phyloP scores from a whole-genome alignment of 768 basidiomycete genomes.

The Sistotremastrum niveocremeum region DNA sequence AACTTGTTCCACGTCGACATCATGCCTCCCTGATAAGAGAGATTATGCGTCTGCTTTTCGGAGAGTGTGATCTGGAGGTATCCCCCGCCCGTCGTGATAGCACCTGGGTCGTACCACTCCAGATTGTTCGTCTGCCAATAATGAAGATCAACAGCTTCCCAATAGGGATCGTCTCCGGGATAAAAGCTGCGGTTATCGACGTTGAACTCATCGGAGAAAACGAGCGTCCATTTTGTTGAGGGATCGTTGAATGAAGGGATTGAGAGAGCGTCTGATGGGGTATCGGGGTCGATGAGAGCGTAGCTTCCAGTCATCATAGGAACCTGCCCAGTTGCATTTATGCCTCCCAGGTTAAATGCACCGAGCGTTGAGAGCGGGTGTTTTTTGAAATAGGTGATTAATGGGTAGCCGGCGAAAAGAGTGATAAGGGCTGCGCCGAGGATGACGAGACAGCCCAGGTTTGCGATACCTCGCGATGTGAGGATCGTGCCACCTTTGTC shows the following conservation, averaged over 20 bases:
- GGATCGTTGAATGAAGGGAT: slow-evolving; percentile 40
- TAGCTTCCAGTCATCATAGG: slow-evolving; percentile 36
- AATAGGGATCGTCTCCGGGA: slow-evolving; percentile 79
- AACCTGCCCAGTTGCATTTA: slow-evolving; percentile 63
- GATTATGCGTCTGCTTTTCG: slow-evolving; percentile 49
- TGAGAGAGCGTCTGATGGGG: slow-evolving; percentile 46
- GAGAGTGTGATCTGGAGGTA: slow-evolving; percentile 62
- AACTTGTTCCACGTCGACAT: slow-evolving; percentile 78
- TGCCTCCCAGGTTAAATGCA: slow-evolving; percentile 65
- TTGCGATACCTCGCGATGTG: slow-evolving; percentile 49
- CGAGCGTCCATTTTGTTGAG: slow-evolving; percentile 42
- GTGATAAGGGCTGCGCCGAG: slow-evolving; percentile 30
- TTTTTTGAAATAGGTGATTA: slow-evolving; percentile 42
- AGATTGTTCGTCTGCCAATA: slow-evolving; percentile 71
- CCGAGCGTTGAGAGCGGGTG: slow-evolving; percentile 33
- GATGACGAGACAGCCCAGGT: slow-evolving; percentile 51
- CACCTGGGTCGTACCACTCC: slow-evolving; percentile 84
- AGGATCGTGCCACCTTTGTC: slow-evolving; percentile 48
- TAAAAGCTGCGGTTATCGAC: slow-evolving; percentile 68
- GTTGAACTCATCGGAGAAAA: slow-evolving; percentile 88
- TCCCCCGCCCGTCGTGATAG: slow-evolving; percentile 62
- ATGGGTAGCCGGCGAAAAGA: slow-evolving; percentile 52
- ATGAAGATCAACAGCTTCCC: slow-evolving; percentile 74
- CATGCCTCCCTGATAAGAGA: slow-evolving; percentile 63
- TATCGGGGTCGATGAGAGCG: slow-evolving; percentile 65